Evolutionary conservation across 2,329 filamentous ascomycete genomes (phyloP).

Genomic region (Periconia macrospinosa): DNA sequence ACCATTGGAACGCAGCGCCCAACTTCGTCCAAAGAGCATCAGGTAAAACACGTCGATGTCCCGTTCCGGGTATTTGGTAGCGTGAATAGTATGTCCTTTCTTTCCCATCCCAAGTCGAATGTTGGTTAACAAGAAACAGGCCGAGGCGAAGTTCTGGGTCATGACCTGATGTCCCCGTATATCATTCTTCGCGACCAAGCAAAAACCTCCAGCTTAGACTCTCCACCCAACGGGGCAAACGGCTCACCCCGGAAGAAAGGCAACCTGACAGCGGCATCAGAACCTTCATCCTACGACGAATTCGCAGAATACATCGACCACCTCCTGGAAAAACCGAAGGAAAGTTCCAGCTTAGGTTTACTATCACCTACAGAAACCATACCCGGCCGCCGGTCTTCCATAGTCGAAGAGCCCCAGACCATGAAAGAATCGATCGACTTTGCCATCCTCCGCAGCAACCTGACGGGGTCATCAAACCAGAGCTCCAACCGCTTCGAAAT

Average conservation of each 20-base stretch:
- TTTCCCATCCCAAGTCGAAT: neutral
- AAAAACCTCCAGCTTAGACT: constrained; percentile 47
- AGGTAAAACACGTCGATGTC: constrained; percentile 86
- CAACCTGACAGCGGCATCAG: constrained; percentile 28
- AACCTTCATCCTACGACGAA: constrained; percentile 47
- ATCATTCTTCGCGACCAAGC: constrained; percentile 86
- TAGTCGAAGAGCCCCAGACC: constrained; percentile 62
- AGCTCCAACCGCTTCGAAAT: constrained; percentile 96
- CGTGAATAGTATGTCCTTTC: constrained; percentile 65
- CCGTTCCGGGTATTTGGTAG: constrained; percentile 93
- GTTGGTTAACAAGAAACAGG: constrained; percentile 34
- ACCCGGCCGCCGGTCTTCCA: constrained; percentile 48
- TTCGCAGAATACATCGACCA: constrained; percentile 53
- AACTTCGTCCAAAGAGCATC: constrained; percentile 72
- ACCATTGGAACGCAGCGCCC: constrained; percentile 89
- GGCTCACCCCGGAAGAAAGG: constrained; percentile 21
- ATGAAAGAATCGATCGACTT: constrained; percentile 88
- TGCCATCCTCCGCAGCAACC: constrained; percentile 71
- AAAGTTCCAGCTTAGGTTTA: constrained; percentile 54
- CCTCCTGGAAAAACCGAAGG: constrained; percentile 39
- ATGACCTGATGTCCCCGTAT: constrained; percentile 94
- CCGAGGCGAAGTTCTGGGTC: constrained; percentile 83
- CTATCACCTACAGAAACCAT: constrained; percentile 71
- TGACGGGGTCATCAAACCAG: constrained; percentile 67
- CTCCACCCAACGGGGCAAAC: constrained; percentile 10